Percentiles rank a stretch among this genome's conserved stretches.
These are phyloP conservation scores for Hansfordia pulvinata DNA, from an alignment of 2,329 filamentous ascomycete species.

Conservation along the genomic window DNA sequence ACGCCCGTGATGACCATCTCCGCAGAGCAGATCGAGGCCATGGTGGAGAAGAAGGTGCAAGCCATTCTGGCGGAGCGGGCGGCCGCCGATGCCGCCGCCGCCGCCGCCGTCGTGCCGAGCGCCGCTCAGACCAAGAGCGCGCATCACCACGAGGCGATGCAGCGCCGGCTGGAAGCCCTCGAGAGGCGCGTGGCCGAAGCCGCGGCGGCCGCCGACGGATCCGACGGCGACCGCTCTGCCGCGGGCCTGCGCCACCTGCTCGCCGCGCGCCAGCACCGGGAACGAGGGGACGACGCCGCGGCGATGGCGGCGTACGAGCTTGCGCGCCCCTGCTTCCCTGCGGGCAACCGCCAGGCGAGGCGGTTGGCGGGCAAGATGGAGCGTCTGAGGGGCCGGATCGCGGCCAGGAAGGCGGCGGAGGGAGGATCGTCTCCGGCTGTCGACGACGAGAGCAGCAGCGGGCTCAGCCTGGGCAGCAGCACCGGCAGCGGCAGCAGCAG, in stretches of 20 bases:
- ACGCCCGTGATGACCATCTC: constrained; percentile 40
- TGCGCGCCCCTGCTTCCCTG: constrained; percentile 74
- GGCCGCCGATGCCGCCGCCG: no score
- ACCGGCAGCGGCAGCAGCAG: constrained; percentile 2
- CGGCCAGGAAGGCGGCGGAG: constrained; percentile 20
- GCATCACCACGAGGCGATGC: constrained; percentile 73
- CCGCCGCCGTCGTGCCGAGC: constrained; percentile 32
- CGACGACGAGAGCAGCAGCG: no score
- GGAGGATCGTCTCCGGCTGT: no score
- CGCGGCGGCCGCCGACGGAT: constrained; percentile 47
- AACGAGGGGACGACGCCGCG: constrained; percentile 62
- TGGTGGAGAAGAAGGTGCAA: constrained; percentile 83
- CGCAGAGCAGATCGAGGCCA: constrained; percentile 69
- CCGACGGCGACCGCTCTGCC: constrained; percentile 57
- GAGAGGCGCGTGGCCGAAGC: constrained; percentile 72
- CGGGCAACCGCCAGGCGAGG: no score
- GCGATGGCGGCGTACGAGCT: constrained; percentile 79
- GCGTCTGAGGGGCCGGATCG: constrained; percentile 40
- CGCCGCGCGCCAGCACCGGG: constrained; percentile 86
- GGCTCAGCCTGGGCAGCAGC: no score
- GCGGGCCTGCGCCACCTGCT: constrained; percentile 77
- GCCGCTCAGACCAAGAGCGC: constrained; percentile 29
- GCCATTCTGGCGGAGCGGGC: constrained; percentile 76
- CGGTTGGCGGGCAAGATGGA: constrained; percentile 63
- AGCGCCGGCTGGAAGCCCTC: constrained; percentile 67